These are phyloP conservation scores for Jamesozyma rosinii DNA, from an alignment of 805 yeast genomes.

Conservation along the genomic window DNA sequence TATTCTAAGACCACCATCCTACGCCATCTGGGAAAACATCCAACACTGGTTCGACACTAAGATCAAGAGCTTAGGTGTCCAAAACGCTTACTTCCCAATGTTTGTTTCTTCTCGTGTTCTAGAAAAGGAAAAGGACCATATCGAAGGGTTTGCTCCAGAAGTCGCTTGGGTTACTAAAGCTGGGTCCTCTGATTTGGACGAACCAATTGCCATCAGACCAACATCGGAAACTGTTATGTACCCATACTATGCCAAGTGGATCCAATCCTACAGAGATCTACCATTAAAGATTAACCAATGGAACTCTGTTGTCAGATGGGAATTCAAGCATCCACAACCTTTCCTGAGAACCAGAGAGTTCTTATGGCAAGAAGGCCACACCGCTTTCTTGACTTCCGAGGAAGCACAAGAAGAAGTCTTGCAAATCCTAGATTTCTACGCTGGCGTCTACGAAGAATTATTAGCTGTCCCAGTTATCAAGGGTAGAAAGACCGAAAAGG, in stretches of 20 bases:
- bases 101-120: constrained; percentile 86
- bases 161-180: constrained; percentile 99
- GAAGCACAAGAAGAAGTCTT: constrained; percentile 78
- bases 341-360: constrained; percentile 97
- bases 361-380: constrained; percentile 99
- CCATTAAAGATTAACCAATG: constrained; percentile 96
- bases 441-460: constrained; percentile 76
- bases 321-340: constrained; percentile 99
- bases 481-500: constrained; percentile 94
- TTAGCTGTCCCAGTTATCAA: constrained; percentile 95
- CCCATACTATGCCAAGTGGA: constrained; percentile 98
- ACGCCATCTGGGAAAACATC: constrained; percentile 87
- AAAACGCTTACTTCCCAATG: constrained; percentile 97
- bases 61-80: constrained; percentile 84
- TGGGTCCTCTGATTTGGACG: constrained; percentile 87
- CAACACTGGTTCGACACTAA: constrained; percentile 74
- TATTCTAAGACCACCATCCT: constrained; percentile 92
- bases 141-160: constrained; percentile 99
- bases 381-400: constrained; percentile 80
- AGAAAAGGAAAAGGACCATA: constrained; percentile 96
- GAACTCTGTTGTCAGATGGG: constrained; percentile 99
- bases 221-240: constrained; percentile 99
- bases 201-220: constrained; percentile 98
- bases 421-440: constrained; percentile 79
- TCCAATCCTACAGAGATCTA: constrained; percentile 94